Base-by-base conservation (phyloP, 345 rosid species). In the Triadica sebifera region DNA sequence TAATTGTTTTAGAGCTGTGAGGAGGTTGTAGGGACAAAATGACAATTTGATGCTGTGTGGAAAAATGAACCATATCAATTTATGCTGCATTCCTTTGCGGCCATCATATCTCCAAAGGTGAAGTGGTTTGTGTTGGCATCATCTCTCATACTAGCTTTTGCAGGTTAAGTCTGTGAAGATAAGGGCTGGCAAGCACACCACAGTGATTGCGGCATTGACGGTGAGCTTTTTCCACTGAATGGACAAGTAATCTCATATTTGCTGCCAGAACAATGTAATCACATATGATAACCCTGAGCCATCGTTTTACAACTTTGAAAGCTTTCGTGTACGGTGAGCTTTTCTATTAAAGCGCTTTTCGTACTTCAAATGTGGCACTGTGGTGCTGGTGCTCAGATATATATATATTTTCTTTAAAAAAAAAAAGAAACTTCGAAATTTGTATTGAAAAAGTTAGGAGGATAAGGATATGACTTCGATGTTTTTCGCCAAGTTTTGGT, bases 161-260 rank as follows among this genome's bases (percentile, higher is more conserved):
- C 89, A 93, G 98, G 99, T 95, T 73, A 93, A 85, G 74, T 89
- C 99, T n/a, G 93, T 95, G 81, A 93, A 85, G 88, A 86, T 95
- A 67, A 95, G 87, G 74, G 85, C 92, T 12, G 89, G 86, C 25
- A 93, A 90, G 82, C 91, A 84, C 76, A 87, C 91, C 97, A 90
- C 74, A 90, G 83, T 77, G 87, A 92, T 72, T 93, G 98, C 69
- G 99, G 98, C 66, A 93, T 95, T 74, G 98, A 95, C 52, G 99
- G 99, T 24, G 99, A 95, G 80, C 73, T 91, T 68, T 93, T 93
- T 69, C 86, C 88, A 12, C 88, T 95, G 43, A 86, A 91, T 63
- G 99, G 98, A 53, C 93, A 90, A 85, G 96, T 91, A 57, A 70
- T 87, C 70, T 91, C 98, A 20, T 87, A 86, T 4, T 79, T 95